Evolutionary conservation across 1,284 basidiomycete species (phyloP).

Genomic region (Marasmius sp.): DNA sequence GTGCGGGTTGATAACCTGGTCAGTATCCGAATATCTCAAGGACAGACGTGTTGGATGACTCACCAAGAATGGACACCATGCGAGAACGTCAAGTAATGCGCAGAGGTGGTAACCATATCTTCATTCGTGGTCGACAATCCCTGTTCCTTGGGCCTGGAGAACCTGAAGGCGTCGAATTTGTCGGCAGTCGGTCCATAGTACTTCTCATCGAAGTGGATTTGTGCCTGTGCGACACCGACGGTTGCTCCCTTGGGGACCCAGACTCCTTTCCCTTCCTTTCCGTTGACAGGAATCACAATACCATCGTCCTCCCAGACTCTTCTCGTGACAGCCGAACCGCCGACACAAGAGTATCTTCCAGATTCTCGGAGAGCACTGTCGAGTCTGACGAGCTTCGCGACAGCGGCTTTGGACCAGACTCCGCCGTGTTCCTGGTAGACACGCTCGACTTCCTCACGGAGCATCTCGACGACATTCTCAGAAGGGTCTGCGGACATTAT

Average conservation of each 20-base stretch:
- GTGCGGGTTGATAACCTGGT: not conserved
- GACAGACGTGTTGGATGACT: not conserved
- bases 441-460: conserved; percentile 15
- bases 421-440: conserved; percentile 14
- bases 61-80: conserved; percentile 16
- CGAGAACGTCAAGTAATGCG: conserved; percentile 10
- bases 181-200: conserved; percentile 25
- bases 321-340: conserved; percentile 14
- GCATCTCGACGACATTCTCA: conserved; percentile 7
- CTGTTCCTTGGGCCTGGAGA: conserved; percentile 16
- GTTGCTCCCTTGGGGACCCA: conserved; percentile 15
- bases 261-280: conserved; percentile 8
- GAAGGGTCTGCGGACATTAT: conserved; percentile 14
- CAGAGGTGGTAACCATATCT: conserved; percentile 18
- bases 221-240: conserved; percentile 17
- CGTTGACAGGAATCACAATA: conserved; percentile 9
- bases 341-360: conserved; percentile 15
- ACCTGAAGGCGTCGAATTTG: conserved; percentile 17
- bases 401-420: conserved; percentile 16
- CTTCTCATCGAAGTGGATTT: conserved; percentile 26
- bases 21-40: not conserved
- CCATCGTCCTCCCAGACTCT: conserved; percentile 11
- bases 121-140: conserved; percentile 6
- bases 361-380: conserved; percentile 20
- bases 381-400: conserved; percentile 13